phyloP scores from a whole-genome alignment of 441 rosid species.

The Pelargonium myrrhifolium region DNA sequence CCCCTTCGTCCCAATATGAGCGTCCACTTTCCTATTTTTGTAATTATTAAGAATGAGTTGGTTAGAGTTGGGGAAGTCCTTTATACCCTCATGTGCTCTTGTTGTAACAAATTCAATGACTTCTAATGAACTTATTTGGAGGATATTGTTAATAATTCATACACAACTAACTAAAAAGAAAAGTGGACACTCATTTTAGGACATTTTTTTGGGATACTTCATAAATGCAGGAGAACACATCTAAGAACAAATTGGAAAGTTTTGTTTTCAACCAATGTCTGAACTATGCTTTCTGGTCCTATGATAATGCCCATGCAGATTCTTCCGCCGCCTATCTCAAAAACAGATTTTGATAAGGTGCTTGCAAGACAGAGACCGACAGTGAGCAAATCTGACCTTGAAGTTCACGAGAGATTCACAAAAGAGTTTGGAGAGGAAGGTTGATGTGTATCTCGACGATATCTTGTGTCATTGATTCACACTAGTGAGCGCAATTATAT shows the following conservation, averaged over 20 bases:
- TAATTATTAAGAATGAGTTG: too few relatives aligned
- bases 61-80: too few relatives aligned
- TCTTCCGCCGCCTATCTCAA: constrained; percentile 84
- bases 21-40: too few relatives aligned
- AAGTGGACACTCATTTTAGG: too few relatives aligned
- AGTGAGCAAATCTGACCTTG: constrained; percentile 88
- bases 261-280: background rate
- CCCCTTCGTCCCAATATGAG: too few relatives aligned
- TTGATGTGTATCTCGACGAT: constrained; percentile 26
- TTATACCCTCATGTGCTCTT: too few relatives aligned
- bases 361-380: constrained; percentile 97
- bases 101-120: too few relatives aligned
- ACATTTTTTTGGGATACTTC: too few relatives aligned
- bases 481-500: constrained; percentile 27
- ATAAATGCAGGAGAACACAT: too few relatives aligned
- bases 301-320: constrained; percentile 46
- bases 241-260: background rate
- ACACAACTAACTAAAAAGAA: too few relatives aligned
- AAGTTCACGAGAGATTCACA: constrained; percentile 95
- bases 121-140: too few relatives aligned
- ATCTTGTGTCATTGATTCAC: constrained; percentile 9
- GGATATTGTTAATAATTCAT: too few relatives aligned
- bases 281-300: background rate
- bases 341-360: constrained; percentile 88
- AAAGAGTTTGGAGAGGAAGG: constrained; percentile 99